phyloP scores from a whole-genome alignment of 1,284 basidiomycete species.

The Heterobasidion parviporum region DNA sequence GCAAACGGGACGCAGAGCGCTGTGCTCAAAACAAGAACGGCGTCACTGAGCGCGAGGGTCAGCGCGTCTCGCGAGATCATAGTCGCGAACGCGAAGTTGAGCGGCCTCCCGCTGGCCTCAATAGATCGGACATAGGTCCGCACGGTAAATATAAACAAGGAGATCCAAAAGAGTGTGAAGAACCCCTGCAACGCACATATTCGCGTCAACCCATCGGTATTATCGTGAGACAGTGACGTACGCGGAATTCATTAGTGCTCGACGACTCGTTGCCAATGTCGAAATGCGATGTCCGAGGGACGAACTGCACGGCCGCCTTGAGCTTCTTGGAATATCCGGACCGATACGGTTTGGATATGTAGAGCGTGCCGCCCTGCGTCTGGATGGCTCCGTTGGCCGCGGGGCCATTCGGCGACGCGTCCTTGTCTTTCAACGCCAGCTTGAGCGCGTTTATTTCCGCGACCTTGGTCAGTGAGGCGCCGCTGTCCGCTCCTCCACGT shows the following conservation, averaged over 20 bases:
- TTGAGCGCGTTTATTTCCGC: not conserved
- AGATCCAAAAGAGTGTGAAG: conserved; percentile 89
- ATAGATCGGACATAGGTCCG: conserved; percentile 74
- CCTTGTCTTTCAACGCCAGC: not conserved
- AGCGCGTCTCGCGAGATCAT: conserved; percentile 86
- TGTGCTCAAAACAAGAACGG: conserved; percentile 70
- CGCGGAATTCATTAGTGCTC: conserved; percentile 79
- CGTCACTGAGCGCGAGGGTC: conserved; percentile 81
- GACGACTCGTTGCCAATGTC: conserved; percentile 73
- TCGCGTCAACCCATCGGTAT: not conserved
- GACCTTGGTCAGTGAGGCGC: not conserved
- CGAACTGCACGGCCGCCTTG: conserved; percentile 73
- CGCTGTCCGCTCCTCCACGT: no score
- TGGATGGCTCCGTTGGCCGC: conserved; percentile 14
- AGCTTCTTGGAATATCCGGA: conserved; percentile 60
- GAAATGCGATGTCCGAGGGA: conserved; percentile 77
- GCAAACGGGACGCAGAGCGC: conserved; percentile 81
- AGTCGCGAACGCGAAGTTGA: conserved; percentile 77
- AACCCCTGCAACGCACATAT: conserved; percentile 57
- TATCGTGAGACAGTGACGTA: conserved; percentile 24
- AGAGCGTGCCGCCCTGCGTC: conserved; percentile 57
- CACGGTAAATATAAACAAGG: conserved; percentile 73
- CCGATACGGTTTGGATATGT: conserved; percentile 68
- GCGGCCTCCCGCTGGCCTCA: conserved; percentile 68
- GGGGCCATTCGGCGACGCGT: not conserved